A percentile compares a stretch with the other conserved stretches of the same genome.
Conservation (phyloP, 768 basidiomycete species). For the Dacryopinax primogenitus region DNA sequence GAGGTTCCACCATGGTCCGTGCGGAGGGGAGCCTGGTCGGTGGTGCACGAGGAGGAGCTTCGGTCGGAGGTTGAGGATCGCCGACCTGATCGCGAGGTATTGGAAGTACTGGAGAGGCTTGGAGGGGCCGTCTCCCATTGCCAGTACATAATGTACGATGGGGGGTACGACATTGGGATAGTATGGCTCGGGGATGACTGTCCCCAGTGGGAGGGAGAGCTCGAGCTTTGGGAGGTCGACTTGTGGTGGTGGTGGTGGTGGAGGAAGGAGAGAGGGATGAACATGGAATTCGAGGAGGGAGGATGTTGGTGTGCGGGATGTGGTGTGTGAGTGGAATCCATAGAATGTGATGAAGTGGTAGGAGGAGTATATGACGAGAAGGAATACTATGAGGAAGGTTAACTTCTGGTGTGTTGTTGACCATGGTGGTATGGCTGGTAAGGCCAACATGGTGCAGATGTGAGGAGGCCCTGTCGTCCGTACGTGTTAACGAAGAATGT, state of each 20-base stretch:
- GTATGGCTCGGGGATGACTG: background rate
- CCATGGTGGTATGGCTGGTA: too few species aligned
- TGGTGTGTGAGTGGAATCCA: background rate
- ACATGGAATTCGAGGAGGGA: background rate
- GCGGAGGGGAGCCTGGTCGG: background rate
- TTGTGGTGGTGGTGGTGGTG: background rate
- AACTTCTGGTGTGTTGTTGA: background rate
- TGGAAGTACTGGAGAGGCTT: conserved; percentile 1
- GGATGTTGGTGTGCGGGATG: background rate
- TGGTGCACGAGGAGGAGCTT: background rate
- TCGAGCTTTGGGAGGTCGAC: background rate
- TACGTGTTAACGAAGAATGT: too few species aligned
- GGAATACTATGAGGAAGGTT: background rate
- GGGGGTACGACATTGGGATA: conserved; percentile 1
- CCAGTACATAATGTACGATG: background rate
- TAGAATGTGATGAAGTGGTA: background rate
- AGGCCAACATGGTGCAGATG: too few species aligned
- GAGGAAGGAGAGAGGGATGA: conserved; percentile 1
- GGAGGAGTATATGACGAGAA: background rate
- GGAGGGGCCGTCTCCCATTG: background rate
- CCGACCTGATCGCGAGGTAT: background rate
- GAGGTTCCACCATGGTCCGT: conserved; percentile 4
- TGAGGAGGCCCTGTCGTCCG: too few species aligned
- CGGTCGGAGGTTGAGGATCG: background rate
- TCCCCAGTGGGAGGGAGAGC: background rate